Conservation (phyloP, 2,329 filamentous ascomycete genomes). For the Fusarium longipes region DNA sequence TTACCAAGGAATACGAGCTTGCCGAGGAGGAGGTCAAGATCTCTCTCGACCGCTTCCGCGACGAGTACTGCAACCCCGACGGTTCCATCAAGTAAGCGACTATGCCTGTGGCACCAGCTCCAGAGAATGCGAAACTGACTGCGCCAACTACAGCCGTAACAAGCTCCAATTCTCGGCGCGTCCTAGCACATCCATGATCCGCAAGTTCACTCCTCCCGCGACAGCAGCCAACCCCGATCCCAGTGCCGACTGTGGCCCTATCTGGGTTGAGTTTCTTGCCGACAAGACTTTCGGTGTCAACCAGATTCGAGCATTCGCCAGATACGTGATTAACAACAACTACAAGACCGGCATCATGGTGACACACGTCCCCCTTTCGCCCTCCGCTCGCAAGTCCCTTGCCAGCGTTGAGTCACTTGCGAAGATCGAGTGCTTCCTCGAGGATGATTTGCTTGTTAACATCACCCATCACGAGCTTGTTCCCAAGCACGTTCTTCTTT, state of each 20-base stretch:
- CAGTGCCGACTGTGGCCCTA: constrained; percentile 79
- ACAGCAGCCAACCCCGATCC: constrained; percentile 77
- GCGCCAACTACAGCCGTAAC: constrained; percentile 69
- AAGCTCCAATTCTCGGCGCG: constrained; percentile 90
- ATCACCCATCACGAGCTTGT: constrained; percentile 98
- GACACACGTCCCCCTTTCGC: constrained; percentile 82
- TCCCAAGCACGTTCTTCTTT: constrained; percentile 90
- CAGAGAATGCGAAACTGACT: constrained; percentile 12
- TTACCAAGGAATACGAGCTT: constrained; percentile 87
- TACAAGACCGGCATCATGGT: constrained; percentile 94
- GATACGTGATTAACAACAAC: constrained; percentile 81
- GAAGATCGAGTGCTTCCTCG: constrained; percentile 93
- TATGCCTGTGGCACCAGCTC: neutral
- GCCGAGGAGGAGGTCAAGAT: constrained; percentile 90
- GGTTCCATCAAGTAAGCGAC: constrained; percentile 78
- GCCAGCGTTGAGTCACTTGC: constrained; percentile 79
- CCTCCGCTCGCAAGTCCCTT: constrained; percentile 88
- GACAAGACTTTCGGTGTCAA: constrained; percentile 87
- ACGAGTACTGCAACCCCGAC: constrained; percentile 76
- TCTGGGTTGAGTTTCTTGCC: constrained; percentile 92
- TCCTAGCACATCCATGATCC: constrained; percentile 84
- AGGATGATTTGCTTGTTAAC: constrained; percentile 96
- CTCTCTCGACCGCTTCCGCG: constrained; percentile 82
- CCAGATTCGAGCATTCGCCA: constrained; percentile 90
- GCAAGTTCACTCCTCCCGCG: constrained; percentile 80